These are phyloP conservation scores for Aeminium ludgeri DNA, from an alignment of 495 filamentous ascomycete species.

Conservation along the genomic window DNA sequence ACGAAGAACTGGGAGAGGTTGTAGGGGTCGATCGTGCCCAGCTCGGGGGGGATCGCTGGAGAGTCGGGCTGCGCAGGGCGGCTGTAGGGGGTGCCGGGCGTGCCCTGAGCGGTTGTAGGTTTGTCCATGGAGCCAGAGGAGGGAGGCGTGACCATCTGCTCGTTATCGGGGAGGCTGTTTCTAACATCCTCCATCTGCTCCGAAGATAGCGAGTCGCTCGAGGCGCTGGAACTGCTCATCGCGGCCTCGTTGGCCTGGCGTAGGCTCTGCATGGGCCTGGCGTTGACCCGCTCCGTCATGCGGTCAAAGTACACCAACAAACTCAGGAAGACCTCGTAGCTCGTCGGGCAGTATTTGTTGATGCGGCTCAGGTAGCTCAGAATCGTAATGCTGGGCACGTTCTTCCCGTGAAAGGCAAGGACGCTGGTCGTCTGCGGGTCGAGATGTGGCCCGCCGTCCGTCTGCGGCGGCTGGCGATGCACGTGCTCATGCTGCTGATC, in stretches of 20 bases:
- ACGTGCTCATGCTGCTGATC: conserved; percentile 78
- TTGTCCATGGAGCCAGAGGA: conserved; percentile 26
- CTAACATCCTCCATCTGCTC: conserved; percentile 15
- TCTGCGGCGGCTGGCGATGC: conserved; percentile 50
- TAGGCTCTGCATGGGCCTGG: conserved; percentile 35
- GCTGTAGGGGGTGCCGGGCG: conserved; percentile 17
- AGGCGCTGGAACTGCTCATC: conserved; percentile 10
- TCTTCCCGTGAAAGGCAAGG: conserved; percentile 97
- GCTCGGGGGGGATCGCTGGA: conserved; percentile 14
- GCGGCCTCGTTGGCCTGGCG: conserved; percentile 29
- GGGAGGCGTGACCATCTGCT: conserved; percentile 25
- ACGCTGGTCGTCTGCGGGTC: conserved; percentile 75
- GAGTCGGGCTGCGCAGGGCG: conserved; percentile 17
- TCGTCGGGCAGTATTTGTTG: conserved; percentile 97
- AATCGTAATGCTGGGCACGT: conserved; percentile 93
- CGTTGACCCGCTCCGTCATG: conserved; percentile 94
- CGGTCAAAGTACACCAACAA: conserved; percentile 95
- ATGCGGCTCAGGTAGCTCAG: conserved; percentile 90
- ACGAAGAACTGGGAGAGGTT: conserved; percentile 74
- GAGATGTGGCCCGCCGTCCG: conserved; percentile 47
- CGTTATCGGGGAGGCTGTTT: conserved; percentile 8
- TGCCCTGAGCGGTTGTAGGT: conserved; percentile 1
- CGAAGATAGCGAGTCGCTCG: conserved; percentile 16
- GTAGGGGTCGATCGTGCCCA: conserved; percentile 34
- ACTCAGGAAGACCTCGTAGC: conserved; percentile 94